phyloP scores from a whole-genome alignment of 108 stramenopile genomes.

The Mediolabrus comicus region DNA sequence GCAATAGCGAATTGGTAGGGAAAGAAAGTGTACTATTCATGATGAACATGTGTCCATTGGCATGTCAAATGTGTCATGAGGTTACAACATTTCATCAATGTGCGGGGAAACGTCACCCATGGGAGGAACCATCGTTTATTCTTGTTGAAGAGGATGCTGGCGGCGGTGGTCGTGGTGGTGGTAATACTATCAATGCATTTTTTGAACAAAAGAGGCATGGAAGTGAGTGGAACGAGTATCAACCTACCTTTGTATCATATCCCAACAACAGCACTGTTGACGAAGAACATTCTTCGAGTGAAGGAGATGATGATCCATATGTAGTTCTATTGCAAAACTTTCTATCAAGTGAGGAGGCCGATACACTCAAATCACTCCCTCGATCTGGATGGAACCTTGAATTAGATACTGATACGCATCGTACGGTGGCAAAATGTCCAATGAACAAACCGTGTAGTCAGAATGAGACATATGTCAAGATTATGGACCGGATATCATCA shows the following conservation, averaged over 20 bases:
- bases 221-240: background rate
- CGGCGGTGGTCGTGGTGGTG: no score
- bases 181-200: background rate
- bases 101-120: constrained; percentile 26
- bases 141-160: background rate
- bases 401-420: constrained; percentile 6
- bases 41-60: constrained; percentile 52
- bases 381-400: background rate
- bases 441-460: background rate
- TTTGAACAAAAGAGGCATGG: background rate
- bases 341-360: constrained; percentile 24
- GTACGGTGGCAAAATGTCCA: background rate
- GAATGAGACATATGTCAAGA: constrained; percentile 24
- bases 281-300: background rate
- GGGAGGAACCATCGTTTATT: constrained; percentile 12
- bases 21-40: constrained; percentile 32
- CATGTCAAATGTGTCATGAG: constrained; percentile 39
- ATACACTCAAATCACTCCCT: constrained; percentile 17
- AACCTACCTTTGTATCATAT: constrained; percentile 15
- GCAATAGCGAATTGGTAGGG: background rate
- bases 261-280: constrained; percentile 6
- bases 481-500: constrained; percentile 36
- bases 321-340: constrained; percentile 35
- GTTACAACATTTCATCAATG: constrained; percentile 32
- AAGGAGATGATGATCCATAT: constrained; percentile 36